A percentile compares a stretch with the other conserved stretches of the same genome.
phyloP scores from a whole-genome alignment of 2,329 filamentous ascomycete genomes.

The Sclerotinia subarctica region DNA sequence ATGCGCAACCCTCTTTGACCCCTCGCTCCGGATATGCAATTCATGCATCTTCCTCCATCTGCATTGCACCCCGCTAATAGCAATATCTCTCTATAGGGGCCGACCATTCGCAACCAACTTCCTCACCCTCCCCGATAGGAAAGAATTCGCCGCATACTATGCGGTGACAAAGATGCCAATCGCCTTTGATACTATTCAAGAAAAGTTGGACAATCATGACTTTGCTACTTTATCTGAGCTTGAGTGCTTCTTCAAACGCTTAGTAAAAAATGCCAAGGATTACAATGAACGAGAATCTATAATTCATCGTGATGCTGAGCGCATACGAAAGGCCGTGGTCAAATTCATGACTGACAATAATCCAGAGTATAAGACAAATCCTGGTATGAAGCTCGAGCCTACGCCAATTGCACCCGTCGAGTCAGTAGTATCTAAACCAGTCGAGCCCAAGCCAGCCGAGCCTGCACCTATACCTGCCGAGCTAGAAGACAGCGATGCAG shows the following conservation, averaged over 20 bases:
- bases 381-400: constrained; percentile 66
- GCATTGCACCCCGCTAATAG: constrained; percentile 14
- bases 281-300: constrained; percentile 72
- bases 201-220: constrained; percentile 64
- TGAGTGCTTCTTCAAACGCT: constrained; percentile 82
- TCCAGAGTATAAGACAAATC: constrained; percentile 68
- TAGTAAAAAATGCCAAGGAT: constrained; percentile 83
- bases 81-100: constrained; percentile 49
- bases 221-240: constrained; percentile 71
- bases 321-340: constrained; percentile 79
- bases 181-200: constrained; percentile 72
- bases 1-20: neutral
- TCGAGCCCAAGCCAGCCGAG: neutral
- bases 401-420: constrained; percentile 43
- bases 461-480: constrained; percentile 51
- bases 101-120: constrained; percentile 74
- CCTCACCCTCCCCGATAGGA: constrained; percentile 64
- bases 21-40: neutral
- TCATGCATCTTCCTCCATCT: neutral
- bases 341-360: constrained; percentile 87
- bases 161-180: constrained; percentile 73
- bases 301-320: constrained; percentile 79
- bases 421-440: neutral
- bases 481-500: constrained; percentile 43
- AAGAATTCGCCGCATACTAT: constrained; percentile 72